Percentiles rank a stretch among this genome's conserved stretches.
These are phyloP conservation scores for Aquilaria yunnanensis DNA, from an alignment of 345 rosid species.

Conservation along the genomic window DNA sequence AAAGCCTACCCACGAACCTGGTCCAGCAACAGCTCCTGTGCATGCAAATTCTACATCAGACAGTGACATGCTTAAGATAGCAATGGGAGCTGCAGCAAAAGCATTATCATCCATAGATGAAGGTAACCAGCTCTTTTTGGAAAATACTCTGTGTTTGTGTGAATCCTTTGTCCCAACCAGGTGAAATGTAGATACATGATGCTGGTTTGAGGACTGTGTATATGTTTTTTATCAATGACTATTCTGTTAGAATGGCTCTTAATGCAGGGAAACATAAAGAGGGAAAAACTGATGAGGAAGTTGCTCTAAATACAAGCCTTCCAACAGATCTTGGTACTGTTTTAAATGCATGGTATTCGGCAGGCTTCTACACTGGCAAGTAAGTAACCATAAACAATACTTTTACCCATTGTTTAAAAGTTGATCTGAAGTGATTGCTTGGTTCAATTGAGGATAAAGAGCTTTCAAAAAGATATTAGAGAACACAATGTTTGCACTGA, in stretches of 20 bases:
- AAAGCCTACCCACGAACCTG: conserved; percentile 10
- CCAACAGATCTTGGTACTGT: conserved; percentile 45
- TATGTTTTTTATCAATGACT: background rate
- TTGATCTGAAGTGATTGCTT: background rate
- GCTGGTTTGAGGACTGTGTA: background rate
- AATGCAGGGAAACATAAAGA: conserved; percentile 23
- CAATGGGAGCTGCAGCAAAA: conserved; percentile 47
- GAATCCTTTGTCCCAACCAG: background rate
- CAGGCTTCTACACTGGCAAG: conserved; percentile 64
- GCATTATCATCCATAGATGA: conserved; percentile 41
- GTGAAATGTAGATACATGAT: background rate
- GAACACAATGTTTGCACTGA: background rate
- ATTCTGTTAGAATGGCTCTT: background rate
- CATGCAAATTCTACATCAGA: conserved; percentile 8
- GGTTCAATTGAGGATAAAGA: background rate
- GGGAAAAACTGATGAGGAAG: conserved; percentile 27
- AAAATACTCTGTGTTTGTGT: background rate
- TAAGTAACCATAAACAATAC: conserved; percentile 20
- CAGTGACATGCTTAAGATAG: conserved; percentile 34
- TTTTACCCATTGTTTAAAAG: background rate
- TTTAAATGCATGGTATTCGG: conserved; percentile 60
- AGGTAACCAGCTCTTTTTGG: conserved; percentile 21
- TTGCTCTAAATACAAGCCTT: conserved; percentile 16
- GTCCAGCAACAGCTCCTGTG: conserved; percentile 9
- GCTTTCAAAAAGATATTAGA: background rate